Evolutionary conservation across 129 eudicot species (phyloP), one percentile per base, ranked within the genome.

Genomic region (Pulicaria dysenterica): DNA sequence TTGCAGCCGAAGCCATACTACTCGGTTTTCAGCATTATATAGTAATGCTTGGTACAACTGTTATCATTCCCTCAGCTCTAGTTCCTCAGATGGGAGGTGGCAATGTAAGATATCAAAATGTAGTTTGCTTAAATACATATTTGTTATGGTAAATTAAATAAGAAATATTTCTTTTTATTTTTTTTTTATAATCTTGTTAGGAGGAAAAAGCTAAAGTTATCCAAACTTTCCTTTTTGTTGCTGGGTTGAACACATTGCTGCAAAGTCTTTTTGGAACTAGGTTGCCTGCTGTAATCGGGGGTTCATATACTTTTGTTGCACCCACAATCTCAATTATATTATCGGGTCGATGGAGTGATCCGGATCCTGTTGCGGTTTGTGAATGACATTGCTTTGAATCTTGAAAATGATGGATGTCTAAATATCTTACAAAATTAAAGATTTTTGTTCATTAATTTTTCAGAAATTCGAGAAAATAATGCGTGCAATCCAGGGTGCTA

Each of bases 401-500:
- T 31, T 37, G 56, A 34, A 40, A 60, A 61, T 51, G 59, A 68
- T 4, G 3, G 44, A 70, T 76, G 41, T 58, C 12, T 46, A 14
- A 42, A 77, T 46, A 31, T 50, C 48, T 43, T 3, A 40, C 11
- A 3, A 3, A 3, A 7, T n/a, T 60, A 17, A n/a, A 15, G n/a
- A 44, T 8, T 17, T 46, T 41, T 31, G 34, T 62, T 72, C 11
- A 10, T 70, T 53, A 3, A 5, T 3, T 67, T 57, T 69, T 37
- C 91, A 92, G 97, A 92, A 83, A 82, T 92, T 92, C 91, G 83
- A 80, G 85, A 92, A 88, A 79, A 78, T 78, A 51, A 92, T 92
- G 94, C 87, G 97, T 66, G 97, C 94, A 59, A 86, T 84, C 53
- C 96, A 92, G 65, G 97, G 97, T 68, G 97, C 97, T 46, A 83